A percentile compares a stretch with the other conserved stretches of the same genome.
Conservation (phyloP, 148 eudicot species). For the Nepenthes mirabilis region DNA sequence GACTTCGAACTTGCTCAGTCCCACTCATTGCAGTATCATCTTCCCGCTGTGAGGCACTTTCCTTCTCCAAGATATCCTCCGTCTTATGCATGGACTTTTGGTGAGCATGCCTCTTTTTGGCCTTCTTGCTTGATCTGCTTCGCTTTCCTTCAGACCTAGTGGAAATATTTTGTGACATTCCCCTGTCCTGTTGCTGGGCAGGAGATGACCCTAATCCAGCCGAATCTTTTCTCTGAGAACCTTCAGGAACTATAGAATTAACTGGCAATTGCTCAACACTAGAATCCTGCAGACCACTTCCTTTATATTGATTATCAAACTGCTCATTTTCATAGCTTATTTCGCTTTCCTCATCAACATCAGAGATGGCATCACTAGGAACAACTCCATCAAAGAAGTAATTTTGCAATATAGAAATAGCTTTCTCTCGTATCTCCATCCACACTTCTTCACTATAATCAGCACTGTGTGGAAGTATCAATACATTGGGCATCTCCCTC, state of each 20-base stretch:
- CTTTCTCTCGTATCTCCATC: constrained; percentile 95
- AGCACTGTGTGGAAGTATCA: constrained; percentile 96
- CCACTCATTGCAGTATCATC: constrained; percentile 94
- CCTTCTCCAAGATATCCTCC: constrained; percentile 59
- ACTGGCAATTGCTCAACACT: constrained; percentile 30
- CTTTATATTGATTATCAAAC: constrained; percentile 28
- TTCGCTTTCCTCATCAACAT: constrained; percentile 80
- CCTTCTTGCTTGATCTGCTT: constrained; percentile 93
- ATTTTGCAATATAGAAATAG: constrained; percentile 68
- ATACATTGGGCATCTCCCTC: constrained; percentile 98
- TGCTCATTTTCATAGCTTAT: constrained; percentile 42
- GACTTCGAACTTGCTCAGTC: constrained; percentile 54
- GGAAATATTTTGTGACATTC: constrained; percentile 35
- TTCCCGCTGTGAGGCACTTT: constrained; percentile 59
- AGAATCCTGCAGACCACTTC: constrained; percentile 35
- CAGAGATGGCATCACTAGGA: constrained; percentile 31
- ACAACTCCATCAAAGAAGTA: constrained; percentile 66
- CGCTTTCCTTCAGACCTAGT: constrained; percentile 60
- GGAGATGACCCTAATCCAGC: constrained; percentile 37
- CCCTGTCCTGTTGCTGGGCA: constrained; percentile 43
- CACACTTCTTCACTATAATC: constrained; percentile 99
- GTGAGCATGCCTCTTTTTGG: constrained; percentile 82
- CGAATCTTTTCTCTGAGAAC: constrained; percentile 37
- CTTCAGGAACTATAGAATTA: constrained; percentile 33
- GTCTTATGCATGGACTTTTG: constrained; percentile 68